phyloP scores from a whole-genome alignment of 2,329 filamentous ascomycete species.

The Zelopaecilomyces penicillatus region DNA sequence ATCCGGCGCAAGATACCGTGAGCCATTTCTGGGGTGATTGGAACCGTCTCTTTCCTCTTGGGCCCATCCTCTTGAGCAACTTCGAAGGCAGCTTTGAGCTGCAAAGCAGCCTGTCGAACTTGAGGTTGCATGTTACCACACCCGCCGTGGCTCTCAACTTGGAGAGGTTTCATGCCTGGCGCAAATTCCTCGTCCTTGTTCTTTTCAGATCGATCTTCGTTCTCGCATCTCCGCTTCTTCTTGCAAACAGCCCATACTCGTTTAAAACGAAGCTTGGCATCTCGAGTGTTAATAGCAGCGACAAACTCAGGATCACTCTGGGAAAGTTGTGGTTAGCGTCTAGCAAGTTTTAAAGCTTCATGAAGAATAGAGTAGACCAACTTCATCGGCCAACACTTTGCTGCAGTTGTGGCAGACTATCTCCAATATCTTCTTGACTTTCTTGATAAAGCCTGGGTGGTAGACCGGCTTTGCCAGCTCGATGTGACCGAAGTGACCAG shows the following conservation, averaged over 20 bases:
- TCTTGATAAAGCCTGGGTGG: constrained; percentile 92
- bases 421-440: constrained; percentile 98
- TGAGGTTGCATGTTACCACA: constrained; percentile 88
- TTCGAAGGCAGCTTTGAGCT: constrained; percentile 71
- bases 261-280: constrained; percentile 91
- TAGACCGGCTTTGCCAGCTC: constrained; percentile 95
- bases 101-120: constrained; percentile 79
- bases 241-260: constrained; percentile 89
- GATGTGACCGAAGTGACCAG: constrained; percentile 97
- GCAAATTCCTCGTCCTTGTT: constrained; percentile 63
- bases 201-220: constrained; percentile 61
- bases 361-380: constrained; percentile 62
- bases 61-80: constrained; percentile 55
- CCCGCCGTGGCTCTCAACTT: constrained; percentile 62
- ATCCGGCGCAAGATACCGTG: constrained; percentile 83
- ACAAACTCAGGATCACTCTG: constrained; percentile 79
- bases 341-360: constrained; percentile 44
- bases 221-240: constrained; percentile 75
- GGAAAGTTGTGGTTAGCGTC: constrained; percentile 51
- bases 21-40: constrained; percentile 76
- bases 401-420: constrained; percentile 99
- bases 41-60: constrained; percentile 68
- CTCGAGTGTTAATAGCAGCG: constrained; percentile 73
- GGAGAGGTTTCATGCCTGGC: constrained; percentile 45
- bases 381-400: constrained; percentile 94